Base-by-base conservation (phyloP, 1,284 basidiomycete species). In the Pisolithus thermaeus region DNA sequence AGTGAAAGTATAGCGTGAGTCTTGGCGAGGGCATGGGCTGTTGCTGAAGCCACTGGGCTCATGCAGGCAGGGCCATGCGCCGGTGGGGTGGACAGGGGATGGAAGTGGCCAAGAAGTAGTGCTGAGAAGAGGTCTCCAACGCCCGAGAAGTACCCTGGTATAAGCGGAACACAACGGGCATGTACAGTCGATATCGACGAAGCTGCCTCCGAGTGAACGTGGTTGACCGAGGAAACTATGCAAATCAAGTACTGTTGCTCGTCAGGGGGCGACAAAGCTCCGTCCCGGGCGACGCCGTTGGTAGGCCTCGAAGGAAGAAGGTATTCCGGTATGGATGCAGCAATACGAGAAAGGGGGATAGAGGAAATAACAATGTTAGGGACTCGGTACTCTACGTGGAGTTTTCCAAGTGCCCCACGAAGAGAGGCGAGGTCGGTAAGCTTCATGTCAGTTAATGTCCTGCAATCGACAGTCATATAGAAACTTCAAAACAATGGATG, bases 91-190 rank as follows among this genome's bases (percentile, higher is more conserved):
- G 35, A 20, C 27, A 8, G 25, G 14, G 67, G 60, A n/a, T 71
- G 64, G 67, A 86, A 97, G 60, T 95, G 87, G 0, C 85, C 96
- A 0, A 97, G 74, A 16, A 95, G 82, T 50, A 99, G 81, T 0
- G 97, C 92, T 2, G 95, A 94, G 73, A 99, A 99, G 49, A 98
- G 81, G 66, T 99, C 96, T 12, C 96, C 97, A 3, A 97, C 95
- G 25, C 96, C 97, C 9, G 91, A 90, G 67, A 96, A 99, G 72
- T 97, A 97, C 8, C 93, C 93, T 20, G 87, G 82, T 25, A 97
- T 79, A 40, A 88, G 81, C 0, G 90, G 88, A 9, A 98, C 83
- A 42, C 77, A 78, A 58, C 83, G 81, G 0, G 84, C 81, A 68
- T 89, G 79, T 18, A 95, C 76, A 0, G 63, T 64, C 1, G 79